phyloP scores from a whole-genome alignment of 805 yeast species.

The Kodamaea kaohsiungensis region DNA sequence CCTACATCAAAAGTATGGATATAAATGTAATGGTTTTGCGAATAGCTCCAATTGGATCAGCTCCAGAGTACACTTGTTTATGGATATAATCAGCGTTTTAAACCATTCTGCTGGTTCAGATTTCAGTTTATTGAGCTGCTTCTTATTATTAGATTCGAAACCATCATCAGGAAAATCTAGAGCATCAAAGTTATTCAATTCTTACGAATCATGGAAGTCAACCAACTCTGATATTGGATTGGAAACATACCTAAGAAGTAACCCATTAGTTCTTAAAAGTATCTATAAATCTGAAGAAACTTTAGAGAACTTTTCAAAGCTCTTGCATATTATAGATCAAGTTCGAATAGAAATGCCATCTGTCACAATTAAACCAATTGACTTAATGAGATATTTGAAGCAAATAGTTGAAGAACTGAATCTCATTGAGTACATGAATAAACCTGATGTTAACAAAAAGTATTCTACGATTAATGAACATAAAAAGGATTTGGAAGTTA shows the following conservation, averaged over 20 bases:
- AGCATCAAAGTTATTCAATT: constrained; percentile 29
- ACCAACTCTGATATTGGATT: not conserved
- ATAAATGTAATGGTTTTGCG: constrained; percentile 45
- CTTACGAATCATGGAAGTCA: constrained; percentile 12
- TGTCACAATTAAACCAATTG: constrained; percentile 28
- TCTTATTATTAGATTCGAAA: constrained; percentile 27
- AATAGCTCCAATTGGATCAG: constrained; percentile 54
- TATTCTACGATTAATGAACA: not conserved
- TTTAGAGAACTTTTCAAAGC: not conserved
- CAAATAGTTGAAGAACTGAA: constrained; percentile 35
- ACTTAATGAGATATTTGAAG: constrained; percentile 34
- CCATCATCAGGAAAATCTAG: constrained; percentile 22
- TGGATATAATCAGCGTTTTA: constrained; percentile 50
- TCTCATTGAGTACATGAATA: constrained; percentile 26
- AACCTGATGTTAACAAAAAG: constrained; percentile 6
- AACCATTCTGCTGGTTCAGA: constrained; percentile 33
- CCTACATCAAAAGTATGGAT: constrained; percentile 38
- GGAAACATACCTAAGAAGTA: not conserved
- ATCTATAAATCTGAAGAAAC: constrained; percentile 5
- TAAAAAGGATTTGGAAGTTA: constrained; percentile 13
- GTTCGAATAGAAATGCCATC: not conserved
- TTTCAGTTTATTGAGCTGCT: constrained; percentile 29
- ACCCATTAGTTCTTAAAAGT: not conserved
- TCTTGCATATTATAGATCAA: not conserved
- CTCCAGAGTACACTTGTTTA: constrained; percentile 42